A percentile compares a stretch with the other conserved stretches of the same genome.
Conservation (phyloP, 139 green algal genomes). For the Pleodorina starrii region DNA sequence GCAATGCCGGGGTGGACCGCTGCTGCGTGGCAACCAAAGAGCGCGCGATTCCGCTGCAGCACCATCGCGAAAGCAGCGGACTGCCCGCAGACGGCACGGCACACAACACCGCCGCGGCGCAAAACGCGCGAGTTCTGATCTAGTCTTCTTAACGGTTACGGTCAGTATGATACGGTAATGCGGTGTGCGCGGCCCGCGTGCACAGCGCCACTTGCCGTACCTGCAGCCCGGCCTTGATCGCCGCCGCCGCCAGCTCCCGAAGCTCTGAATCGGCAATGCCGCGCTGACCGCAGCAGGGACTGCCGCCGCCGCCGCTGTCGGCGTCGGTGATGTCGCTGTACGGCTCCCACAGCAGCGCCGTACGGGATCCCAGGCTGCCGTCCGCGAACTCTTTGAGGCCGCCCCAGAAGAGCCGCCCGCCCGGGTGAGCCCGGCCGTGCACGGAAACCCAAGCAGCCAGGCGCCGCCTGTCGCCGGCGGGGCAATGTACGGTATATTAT, state of each 20-base stretch:
- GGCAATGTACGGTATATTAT: no score
- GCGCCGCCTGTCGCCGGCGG: constrained; percentile 53
- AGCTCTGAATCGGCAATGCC: neutral
- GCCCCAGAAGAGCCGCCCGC: constrained; percentile 72
- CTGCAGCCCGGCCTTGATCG: constrained; percentile 42
- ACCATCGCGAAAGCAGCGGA: no score
- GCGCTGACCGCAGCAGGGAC: neutral
- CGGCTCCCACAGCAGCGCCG: constrained; percentile 75
- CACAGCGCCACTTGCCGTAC: no score
- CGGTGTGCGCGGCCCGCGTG: no score
- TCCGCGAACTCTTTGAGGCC: constrained; percentile 85
- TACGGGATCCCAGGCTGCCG: constrained; percentile 77
- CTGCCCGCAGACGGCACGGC: no score
- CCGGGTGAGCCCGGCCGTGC: constrained; percentile 59
- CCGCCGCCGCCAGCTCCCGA: constrained; percentile 12
- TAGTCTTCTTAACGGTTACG: no score
- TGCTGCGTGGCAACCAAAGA: no score
- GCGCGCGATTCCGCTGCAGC: no score
- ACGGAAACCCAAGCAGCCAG: constrained; percentile 53
- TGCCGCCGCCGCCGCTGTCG: neutral
- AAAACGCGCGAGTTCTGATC: no score
- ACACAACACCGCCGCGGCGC: no score
- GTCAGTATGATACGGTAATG: no score
- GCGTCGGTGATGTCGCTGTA: constrained; percentile 60
- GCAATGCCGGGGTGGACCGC: no score